Base-by-base conservation (phyloP, 78 protist genomes). In the Capsaspora owczarzaki region DNA sequence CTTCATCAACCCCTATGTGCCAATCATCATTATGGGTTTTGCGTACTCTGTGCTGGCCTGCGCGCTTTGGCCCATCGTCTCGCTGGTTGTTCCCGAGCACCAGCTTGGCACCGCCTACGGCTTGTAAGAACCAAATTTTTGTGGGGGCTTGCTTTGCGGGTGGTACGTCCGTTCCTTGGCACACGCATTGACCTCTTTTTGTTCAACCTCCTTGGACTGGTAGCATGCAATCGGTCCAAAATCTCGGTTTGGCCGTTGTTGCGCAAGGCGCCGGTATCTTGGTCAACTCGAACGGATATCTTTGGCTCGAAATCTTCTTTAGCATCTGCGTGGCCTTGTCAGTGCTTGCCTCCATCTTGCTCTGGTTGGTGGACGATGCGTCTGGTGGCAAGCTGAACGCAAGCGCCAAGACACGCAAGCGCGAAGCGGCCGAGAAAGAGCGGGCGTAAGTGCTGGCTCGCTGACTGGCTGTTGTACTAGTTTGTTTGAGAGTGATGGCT, bases 61-160 rank as follows among this genome's bases (percentile, higher is more conserved):
- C 27, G 61, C 78, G 22, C 78, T 74, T 40, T 74, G 78, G 78
- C 78, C 78, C 8, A 47, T 47, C 37, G 63, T 74, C 19, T 6
- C 78, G 6, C 33, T 40, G 25, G 19, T 74, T 27, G 43, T 74
- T 29, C 66, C 66, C 20, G 78, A 47, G 43, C 63, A 33, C 42
- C 61, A 47, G 61, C 78, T 47, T 20, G 78, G 66, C 4, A 71
- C 76, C 14, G 74, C 74, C 29, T 56, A 56, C 25, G 66, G 66
- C 66, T 25, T 56, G 66, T 56, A 29, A 56, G 66, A 49, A 49
- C 56, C 56, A 16, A 10, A 16, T 49, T 49, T 16, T 49, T 49
- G 56, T 49, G 16, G 10, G 56, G n/a, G 10, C n/a, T 20, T 16
- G 10, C 56, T 49, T 10, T 49, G 16, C 66, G 25, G 25, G 10